Base-by-base conservation (phyloP, 768 basidiomycete species). In the Phlegmacium glaucopus region DNA sequence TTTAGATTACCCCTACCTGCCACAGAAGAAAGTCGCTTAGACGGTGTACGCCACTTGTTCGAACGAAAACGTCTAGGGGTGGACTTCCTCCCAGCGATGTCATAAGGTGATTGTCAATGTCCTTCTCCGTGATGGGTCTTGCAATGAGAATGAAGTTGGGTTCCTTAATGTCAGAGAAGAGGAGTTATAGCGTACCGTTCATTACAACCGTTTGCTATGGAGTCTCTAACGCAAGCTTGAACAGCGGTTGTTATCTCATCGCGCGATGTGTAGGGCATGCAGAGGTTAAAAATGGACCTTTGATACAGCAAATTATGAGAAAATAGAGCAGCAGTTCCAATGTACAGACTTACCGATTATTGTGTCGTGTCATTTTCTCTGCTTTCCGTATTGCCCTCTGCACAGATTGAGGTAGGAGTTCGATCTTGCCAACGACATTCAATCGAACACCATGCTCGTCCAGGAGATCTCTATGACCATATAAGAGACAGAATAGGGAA, bases 191-290 rank as follows among this genome's bases (percentile, higher is more conserved):
- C 55, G 15, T 48, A 62, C 61, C 42, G 53, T 10, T 60, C 55
- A 29, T 56, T 45, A 6, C 56, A 28, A 44, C 26, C 63, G 41
- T 32, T 52, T 52, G 28, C 44, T 44, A 67, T n/a, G 74, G 57
- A 25, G n/a, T 71, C 62, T 7, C 67, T 65, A 34, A 82, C 71
- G 30, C 70, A 71, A 1, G 70, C 65, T 50, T 82, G 71, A 3
- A 97, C 78, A 0, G 95, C 90, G 0, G 81, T 79, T 2, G 89
- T 78, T 10, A 98, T 94, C 65, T 99, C 96, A 60, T 99, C 90
- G 25, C 87, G 79, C 2, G 94, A 87, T 4, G 92, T 77, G 60
- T 97, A 99, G 0, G 95, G 86, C 76, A 94, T 91, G 68, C 90
- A 92, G 4, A 98, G 71, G 60, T 98, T 97, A 29, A 98, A 74